These are phyloP conservation scores for Cordyceps farinosa DNA, from an alignment of 2,329 filamentous ascomycete genomes.

Conservation along the genomic window DNA sequence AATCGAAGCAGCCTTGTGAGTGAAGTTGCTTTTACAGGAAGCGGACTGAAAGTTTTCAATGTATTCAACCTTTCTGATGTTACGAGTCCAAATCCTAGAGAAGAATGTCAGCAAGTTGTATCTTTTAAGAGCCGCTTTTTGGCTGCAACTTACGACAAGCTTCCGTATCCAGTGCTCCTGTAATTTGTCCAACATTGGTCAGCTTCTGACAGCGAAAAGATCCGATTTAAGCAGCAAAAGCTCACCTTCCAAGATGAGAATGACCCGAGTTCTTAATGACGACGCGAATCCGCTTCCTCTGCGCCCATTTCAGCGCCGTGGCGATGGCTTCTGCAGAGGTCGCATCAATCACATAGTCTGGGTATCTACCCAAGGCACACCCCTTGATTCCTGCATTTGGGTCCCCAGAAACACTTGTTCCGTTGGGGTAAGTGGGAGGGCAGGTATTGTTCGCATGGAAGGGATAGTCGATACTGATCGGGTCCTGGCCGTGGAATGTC, in stretches of 20 bases:
- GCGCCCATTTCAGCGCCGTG: constrained; percentile 28
- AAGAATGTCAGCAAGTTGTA: neutral
- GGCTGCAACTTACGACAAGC: constrained; percentile 12
- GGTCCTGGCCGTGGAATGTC: constrained; percentile 14
- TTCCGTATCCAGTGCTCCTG: constrained; percentile 8
- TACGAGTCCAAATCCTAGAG: constrained; percentile 11
- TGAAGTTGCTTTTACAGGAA: neutral
- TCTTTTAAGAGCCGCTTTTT: neutral
- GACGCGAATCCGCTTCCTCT: constrained; percentile 27
- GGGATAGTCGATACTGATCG: constrained; percentile 20
- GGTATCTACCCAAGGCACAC: constrained; percentile 37
- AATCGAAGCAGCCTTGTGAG: constrained; percentile 13
- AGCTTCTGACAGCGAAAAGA: no score
- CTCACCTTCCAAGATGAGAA: constrained; percentile 9
- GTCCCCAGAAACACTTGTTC: constrained; percentile 28
- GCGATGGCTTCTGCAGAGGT: constrained; percentile 25
- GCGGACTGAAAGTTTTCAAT: constrained; percentile 8
- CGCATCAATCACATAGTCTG: constrained; percentile 31
- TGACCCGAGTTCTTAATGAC: constrained; percentile 26
- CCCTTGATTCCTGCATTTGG: constrained; percentile 35
- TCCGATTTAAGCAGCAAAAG: no score
- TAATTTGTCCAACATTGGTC: neutral
- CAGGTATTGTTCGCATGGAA: constrained; percentile 28
- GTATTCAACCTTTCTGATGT: constrained; percentile 13
- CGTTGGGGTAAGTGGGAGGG: constrained; percentile 32